These are phyloP conservation scores for Helenozyma rhizophorensis DNA, from an alignment of 805 yeast genomes.

Conservation along the genomic window DNA sequence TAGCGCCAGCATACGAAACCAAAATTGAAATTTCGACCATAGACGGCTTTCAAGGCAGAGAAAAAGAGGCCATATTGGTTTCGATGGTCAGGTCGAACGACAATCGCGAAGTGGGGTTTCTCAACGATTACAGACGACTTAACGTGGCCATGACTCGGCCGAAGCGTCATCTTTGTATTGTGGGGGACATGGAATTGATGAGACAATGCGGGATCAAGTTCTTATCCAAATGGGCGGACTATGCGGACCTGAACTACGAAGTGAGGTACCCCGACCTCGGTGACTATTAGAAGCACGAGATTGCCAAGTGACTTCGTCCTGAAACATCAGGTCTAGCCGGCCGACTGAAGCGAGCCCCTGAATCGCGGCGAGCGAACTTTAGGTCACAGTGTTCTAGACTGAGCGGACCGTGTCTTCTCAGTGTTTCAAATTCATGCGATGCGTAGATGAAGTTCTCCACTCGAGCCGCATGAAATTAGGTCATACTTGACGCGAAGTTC, in stretches of 20 bases:
- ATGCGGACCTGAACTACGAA: conserved; percentile 66
- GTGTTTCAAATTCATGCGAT: no score
- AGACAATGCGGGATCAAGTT: conserved; percentile 40
- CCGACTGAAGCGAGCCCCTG: no score
- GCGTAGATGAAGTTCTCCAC: no score
- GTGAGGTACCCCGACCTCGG: conserved; percentile 56
- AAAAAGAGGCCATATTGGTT: conserved; percentile 79
- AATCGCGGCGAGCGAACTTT: no score
- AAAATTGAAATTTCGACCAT: conserved; percentile 79
- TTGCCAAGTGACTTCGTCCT: no score
- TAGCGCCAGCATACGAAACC: conserved; percentile 20
- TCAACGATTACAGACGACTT: conserved; percentile 71
- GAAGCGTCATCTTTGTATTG: conserved; percentile 73
- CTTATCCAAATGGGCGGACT: conserved; percentile 60
- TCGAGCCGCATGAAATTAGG: no score
- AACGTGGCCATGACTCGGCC: conserved; percentile 95
- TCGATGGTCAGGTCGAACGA: conserved; percentile 81
- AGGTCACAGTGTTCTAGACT: no score
- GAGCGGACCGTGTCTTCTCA: no score
- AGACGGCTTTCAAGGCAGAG: conserved; percentile 97
- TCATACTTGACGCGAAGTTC: no score
- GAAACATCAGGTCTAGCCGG: no score
- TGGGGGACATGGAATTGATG: conserved; percentile 82
- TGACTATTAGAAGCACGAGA: conserved; percentile 17
- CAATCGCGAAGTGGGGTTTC: conserved; percentile 68